Evolutionary conservation across 2,329 filamentous ascomycete species (phyloP).

Genomic region (Nigrospora sphaerica): DNA sequence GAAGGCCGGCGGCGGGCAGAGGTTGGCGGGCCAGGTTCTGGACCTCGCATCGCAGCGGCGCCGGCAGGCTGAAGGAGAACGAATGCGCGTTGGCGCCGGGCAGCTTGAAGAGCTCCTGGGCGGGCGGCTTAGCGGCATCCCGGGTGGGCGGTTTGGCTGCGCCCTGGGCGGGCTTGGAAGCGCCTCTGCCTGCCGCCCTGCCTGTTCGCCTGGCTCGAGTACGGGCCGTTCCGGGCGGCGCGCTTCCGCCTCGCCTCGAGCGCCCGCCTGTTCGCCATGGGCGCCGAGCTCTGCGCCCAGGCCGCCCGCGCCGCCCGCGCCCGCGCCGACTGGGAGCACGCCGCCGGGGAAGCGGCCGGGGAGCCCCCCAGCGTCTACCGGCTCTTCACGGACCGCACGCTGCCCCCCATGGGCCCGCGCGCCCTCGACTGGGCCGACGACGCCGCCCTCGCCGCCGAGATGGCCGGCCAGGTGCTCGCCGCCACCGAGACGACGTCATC

Average conservation of each 20-base stretch:
- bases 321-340: too few relatives aligned
- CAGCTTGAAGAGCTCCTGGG: too few relatives aligned
- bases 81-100: too few relatives aligned
- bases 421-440: slow-evolving; percentile 2
- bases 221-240: slow-evolving; percentile 4
- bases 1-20: too few relatives aligned
- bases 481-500: slow-evolving; percentile 11
- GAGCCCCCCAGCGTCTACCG: slow-evolving; percentile 6
- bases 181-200: slow-evolving; percentile 9
- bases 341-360: slow-evolving; percentile 2
- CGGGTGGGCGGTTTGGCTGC: too few relatives aligned
- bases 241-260: slow-evolving; percentile 9
- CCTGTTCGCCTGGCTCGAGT: slow-evolving; percentile 10
- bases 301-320: neutral
- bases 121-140: too few relatives aligned
- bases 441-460: slow-evolving; percentile 9
- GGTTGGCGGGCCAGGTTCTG: too few relatives aligned
- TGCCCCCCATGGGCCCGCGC: neutral
- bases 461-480: slow-evolving; percentile 11
- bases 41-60: too few relatives aligned
- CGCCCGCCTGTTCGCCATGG: slow-evolving; percentile 6
- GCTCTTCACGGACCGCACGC: slow-evolving; percentile 1
- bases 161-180: too few relatives aligned
- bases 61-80: too few relatives aligned
- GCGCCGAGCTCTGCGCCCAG: slow-evolving; percentile 3